Evolutionary conservation across 306 rosid species (phyloP).

Genomic region (Prunus mume): DNA sequence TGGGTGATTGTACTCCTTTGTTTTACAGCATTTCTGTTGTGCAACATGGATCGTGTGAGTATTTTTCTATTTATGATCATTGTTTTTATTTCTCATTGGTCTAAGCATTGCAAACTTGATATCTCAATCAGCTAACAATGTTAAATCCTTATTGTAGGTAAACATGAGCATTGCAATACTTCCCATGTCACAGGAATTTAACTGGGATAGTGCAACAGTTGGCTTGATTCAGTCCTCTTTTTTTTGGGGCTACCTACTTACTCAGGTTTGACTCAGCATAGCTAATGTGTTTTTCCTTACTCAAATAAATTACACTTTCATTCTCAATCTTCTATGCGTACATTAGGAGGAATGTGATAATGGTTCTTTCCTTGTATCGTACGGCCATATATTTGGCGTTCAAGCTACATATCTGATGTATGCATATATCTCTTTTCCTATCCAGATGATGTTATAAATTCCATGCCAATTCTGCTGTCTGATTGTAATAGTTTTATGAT

Average conservation of each 20-base stretch:
- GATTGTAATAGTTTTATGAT: slow-evolving; percentile 13
- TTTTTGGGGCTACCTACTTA: slow-evolving; percentile 96
- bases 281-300: slow-evolving; percentile 8
- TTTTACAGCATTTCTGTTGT: slow-evolving; percentile 74
- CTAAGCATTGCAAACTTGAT: not conserved
- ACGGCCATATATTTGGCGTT: slow-evolving; percentile 12
- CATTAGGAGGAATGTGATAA: not conserved
- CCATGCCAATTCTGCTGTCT: slow-evolving; percentile 23
- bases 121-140: slow-evolving; percentile 19
- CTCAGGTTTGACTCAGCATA: slow-evolving; percentile 62
- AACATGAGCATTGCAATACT: slow-evolving; percentile 99
- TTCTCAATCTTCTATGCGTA: slow-evolving; percentile 17
- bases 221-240: slow-evolving; percentile 95
- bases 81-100: not conserved
- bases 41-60: slow-evolving; percentile 99
- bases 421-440: not conserved
- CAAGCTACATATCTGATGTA: not conserved
- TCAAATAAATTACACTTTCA: not conserved
- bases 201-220: slow-evolving; percentile 93
- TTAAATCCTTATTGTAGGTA: slow-evolving; percentile 44
- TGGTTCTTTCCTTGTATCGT: not conserved
- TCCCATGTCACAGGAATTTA: slow-evolving; percentile 88
- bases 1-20: slow-evolving; percentile 92
- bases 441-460: not conserved
- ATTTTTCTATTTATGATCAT: slow-evolving; percentile 11